Base-by-base conservation (phyloP, 2,329 filamentous ascomycete species). In the Dothistroma septosporum region DNA sequence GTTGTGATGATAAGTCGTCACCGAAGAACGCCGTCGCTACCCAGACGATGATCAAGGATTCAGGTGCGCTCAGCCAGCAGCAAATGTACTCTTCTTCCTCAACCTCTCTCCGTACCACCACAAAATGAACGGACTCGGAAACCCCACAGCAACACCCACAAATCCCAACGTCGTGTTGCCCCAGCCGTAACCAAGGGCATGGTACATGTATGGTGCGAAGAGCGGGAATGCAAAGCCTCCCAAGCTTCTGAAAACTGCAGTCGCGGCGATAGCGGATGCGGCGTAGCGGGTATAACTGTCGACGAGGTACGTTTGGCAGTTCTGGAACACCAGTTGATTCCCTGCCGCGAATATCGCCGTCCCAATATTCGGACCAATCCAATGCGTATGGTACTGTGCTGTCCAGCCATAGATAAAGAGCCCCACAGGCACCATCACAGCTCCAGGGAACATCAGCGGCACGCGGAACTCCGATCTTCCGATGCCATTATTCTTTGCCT, bases 291-390 rank as follows among this genome's bases (percentile, higher is more conserved):
- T 78, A 62, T 78, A 82, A 0, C 76, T 75, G 57, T 87, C 85
- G 16, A 88, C 81, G 1, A 88, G 78, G 66, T 88, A 88, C 2
- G 84, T 85, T 55, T 85, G 82, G 48, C 83, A 80, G 33, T 82
- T 82, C 70, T 83, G 82, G 63, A 86, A 87, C 0, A 79, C 76
- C 0, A 83, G 76, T 52, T 86, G 82, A 57, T 83, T 79, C 0
- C 84, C 84, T 0, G 79, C 73, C 0, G 83, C 82, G 19, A 85
- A 81, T 3, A 85, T 76, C 0, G 77, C 75, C 1, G 83, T 82
- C 1, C 85, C 85, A 37, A 87, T 76, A 61, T 87, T 85, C 0
- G 84, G 84, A 5, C 85, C 76, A 49, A 87, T 83, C 83, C 83
- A 87, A 66, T 84, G 82, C 2, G 77, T 73, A 0, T 76, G 69